Percentiles rank a stretch among this genome's conserved stretches.
phyloP scores from a whole-genome alignment of 768 basidiomycete species.

The Mrakia hoshinonis region DNA sequence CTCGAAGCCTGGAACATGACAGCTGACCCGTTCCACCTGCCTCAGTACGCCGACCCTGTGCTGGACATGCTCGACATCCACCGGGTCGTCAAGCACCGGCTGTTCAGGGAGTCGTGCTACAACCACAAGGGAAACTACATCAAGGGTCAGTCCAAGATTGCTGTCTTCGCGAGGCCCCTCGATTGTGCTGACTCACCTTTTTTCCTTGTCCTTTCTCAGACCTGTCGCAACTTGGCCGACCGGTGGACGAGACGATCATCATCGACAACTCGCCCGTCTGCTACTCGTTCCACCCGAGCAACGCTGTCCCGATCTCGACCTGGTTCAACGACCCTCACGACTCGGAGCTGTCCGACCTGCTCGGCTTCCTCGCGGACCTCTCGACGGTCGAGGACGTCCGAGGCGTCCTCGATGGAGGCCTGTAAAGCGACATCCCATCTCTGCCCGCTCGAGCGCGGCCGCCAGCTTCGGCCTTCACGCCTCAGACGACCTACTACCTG shows the following conservation, averaged over 20 bases:
- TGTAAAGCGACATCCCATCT: slow-evolving; percentile 24
- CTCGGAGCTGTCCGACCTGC: slow-evolving; percentile 89
- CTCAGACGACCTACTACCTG: no score
- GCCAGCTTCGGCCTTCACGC: background rate
- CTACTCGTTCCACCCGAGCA: slow-evolving; percentile 98
- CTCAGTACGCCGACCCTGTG: slow-evolving; percentile 94
- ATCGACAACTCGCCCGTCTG: slow-evolving; percentile 98
- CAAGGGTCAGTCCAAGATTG: slow-evolving; percentile 54
- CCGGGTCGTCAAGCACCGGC: slow-evolving; percentile 80
- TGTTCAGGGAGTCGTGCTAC: slow-evolving; percentile 97
- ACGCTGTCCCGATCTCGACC: slow-evolving; percentile 95
- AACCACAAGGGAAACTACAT: slow-evolving; percentile 99
- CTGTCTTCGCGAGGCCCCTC: background rate
- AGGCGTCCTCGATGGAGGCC: slow-evolving; percentile 69
- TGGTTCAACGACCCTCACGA: slow-evolving; percentile 99
- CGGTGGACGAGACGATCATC: slow-evolving; percentile 88
- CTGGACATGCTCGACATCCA: slow-evolving; percentile 91
- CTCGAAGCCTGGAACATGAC: background rate
- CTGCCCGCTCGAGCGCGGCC: background rate
- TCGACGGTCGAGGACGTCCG: slow-evolving; percentile 77
- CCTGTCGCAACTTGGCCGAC: slow-evolving; percentile 90
- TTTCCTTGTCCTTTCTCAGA: slow-evolving; percentile 47
- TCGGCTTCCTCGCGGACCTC: slow-evolving; percentile 88
- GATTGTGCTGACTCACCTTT: background rate
- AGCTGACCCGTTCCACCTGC: background rate